Evolutionary conservation across 176 grass and related monocot genomes (phyloP).

Genomic region (sorghum (Sorghum bicolor)): DNA sequence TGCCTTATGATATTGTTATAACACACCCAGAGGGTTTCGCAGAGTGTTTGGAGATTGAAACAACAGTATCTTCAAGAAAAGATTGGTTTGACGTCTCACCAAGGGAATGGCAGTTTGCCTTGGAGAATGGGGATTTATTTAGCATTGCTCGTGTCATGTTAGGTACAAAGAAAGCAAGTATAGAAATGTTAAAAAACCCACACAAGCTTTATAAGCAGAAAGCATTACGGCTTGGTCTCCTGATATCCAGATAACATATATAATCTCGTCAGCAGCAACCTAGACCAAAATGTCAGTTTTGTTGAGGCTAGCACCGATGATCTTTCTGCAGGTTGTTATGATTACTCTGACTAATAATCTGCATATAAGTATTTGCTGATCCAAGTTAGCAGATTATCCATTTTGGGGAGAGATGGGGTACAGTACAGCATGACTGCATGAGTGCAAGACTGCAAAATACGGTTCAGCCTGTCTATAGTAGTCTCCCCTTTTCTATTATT

Average conservation of each 20-base stretch:
- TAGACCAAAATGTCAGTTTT: background rate
- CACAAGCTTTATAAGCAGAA: slow-evolving; percentile 56
- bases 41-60: slow-evolving; percentile 88
- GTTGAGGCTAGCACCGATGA: background rate
- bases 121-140: slow-evolving; percentile 59
- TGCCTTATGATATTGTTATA: slow-evolving; percentile 77
- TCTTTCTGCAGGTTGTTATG: background rate
- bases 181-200: slow-evolving; percentile 62
- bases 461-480: background rate
- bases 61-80: slow-evolving; percentile 60
- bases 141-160: slow-evolving; percentile 73
- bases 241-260: slow-evolving; percentile 48
- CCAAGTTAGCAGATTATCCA: background rate
- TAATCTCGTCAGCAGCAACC: background rate
- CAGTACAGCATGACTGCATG: too few relatives aligned
- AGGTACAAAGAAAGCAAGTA: slow-evolving; percentile 41
- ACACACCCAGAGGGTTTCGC: slow-evolving; percentile 19
- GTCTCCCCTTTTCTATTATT: background rate
- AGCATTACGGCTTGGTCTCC: slow-evolving; percentile 53
- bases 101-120: slow-evolving; percentile 89
- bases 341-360: background rate
- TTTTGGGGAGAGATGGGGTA: background rate
- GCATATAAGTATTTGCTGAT: background rate
- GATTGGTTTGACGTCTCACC: slow-evolving; percentile 73
- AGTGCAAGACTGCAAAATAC: background rate